Evolutionary conservation across 2,329 filamentous ascomycete species (phyloP), one percentile per base, ranked within the genome.

Genomic region (Neoarthrinium moseri): DNA sequence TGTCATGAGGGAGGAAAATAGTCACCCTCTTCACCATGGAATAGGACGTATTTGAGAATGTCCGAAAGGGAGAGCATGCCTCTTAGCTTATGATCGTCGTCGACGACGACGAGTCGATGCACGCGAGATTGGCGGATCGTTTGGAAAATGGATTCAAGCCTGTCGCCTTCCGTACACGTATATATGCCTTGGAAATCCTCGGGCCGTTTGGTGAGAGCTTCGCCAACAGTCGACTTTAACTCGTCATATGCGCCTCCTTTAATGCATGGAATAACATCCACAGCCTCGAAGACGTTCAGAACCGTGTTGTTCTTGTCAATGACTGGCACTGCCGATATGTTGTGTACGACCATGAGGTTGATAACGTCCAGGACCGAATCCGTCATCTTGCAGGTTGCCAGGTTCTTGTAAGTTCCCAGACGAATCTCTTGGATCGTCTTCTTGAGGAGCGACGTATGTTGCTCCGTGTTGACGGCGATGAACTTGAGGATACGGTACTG

Each of bases 401-500:
- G 72, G 55, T 89, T 79, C 18, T 77, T 73, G 65, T 96, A 97
- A 2, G 90, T 92, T 42, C 94, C 95, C 7, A 99, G 76, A 21
- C 83, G 82, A 45, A 97, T 80, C 51, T 96, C 91, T 50, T 83
- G 81, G 46, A 99, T 76, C 8, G 90, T 86, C 70, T 95, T 96
- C 63, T 89, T 89, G 50, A 99, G 72, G 62, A 91, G 81, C 57
- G 95, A 86, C 4, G 92, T 96, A 63, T 95, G 88, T 57, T 86
- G 84, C 59, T 85, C 81, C 57, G 81, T 82, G 68, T 99, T 99
- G 68, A 99, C 92, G 10, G 94, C 91, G 51, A 99, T 95, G 66
- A 99, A 99, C 66, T 99, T 99, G 53, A 99, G 81, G 57, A 99
- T 97, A 48, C 95, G 87, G 69, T 99, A 99, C 67, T 99, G 94